These are phyloP conservation scores for Adenanthera pavonina DNA, from an alignment of 306 rosid genomes.

Conservation along the genomic window DNA sequence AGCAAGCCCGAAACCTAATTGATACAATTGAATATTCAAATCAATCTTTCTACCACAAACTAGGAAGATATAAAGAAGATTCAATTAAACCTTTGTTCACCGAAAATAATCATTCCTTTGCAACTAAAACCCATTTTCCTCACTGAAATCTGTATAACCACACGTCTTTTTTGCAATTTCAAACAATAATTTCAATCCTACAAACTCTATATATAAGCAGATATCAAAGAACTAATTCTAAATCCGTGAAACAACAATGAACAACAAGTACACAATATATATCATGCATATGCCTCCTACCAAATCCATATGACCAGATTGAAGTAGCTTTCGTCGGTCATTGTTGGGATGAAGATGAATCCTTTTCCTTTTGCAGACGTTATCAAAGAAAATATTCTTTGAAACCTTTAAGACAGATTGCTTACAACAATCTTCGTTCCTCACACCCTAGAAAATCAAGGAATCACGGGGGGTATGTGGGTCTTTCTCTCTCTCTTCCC, in stretches of 20 bases:
- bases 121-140: conserved; percentile 11
- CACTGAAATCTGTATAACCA: conserved; percentile 17
- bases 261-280: not conserved
- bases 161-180: not conserved
- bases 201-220: not conserved
- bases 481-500: not conserved
- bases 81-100: conserved; percentile 13
- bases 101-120: conserved; percentile 19
- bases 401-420: not conserved
- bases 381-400: not conserved
- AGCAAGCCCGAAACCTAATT: conserved; percentile 15
- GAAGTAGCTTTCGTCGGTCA: not conserved
- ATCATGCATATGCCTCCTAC: conserved; percentile 10
- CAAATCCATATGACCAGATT: conserved; percentile 7
- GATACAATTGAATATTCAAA: not conserved
- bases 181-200: conserved; percentile 14
- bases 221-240: not conserved
- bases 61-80: not conserved
- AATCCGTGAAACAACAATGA: conserved; percentile 16
- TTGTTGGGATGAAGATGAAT: not conserved
- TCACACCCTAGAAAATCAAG: conserved; percentile 11
- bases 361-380: no score
- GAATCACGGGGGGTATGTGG: not conserved
- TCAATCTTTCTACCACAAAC: not conserved
- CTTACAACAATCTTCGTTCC: not conserved